phyloP scores from a whole-genome alignment of 2,329 filamentous ascomycete species.

The Fusarium sororula region DNA sequence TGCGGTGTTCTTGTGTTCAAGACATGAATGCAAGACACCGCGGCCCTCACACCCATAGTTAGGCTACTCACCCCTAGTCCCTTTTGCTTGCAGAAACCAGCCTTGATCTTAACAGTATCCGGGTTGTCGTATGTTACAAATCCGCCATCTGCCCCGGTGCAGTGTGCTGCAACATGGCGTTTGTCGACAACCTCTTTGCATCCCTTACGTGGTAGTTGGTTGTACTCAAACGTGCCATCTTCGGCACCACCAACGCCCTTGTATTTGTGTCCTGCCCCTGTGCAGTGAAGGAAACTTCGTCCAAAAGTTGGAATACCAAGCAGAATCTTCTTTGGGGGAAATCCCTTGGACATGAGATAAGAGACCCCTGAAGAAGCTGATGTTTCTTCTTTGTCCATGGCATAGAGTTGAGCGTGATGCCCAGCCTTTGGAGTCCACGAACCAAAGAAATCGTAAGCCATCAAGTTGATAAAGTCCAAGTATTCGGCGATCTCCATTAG shows the following conservation, averaged over 20 bases:
- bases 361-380: slow-evolving; percentile 74
- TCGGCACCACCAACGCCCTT: slow-evolving; percentile 64
- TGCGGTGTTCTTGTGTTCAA: slow-evolving; percentile 19
- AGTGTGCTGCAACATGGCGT: slow-evolving; percentile 74
- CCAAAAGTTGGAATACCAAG: slow-evolving; percentile 81
- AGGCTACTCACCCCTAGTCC: slow-evolving; percentile 66
- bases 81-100: slow-evolving; percentile 75
- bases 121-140: slow-evolving; percentile 85
- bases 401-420: slow-evolving; percentile 80
- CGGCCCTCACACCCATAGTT: slow-evolving; percentile 4
- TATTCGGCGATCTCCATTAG: slow-evolving; percentile 69
- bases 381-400: slow-evolving; percentile 66
- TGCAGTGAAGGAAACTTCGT: slow-evolving; percentile 74
- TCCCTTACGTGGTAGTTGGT: slow-evolving; percentile 68
- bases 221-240: slow-evolving; percentile 78
- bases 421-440: slow-evolving; percentile 74
- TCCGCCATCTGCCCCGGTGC: slow-evolving; percentile 76
- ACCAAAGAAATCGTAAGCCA: slow-evolving; percentile 83
- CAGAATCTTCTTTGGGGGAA: slow-evolving; percentile 76
- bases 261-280: slow-evolving; percentile 70
- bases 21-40: slow-evolving; percentile 21
- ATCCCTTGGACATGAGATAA: slow-evolving; percentile 71
- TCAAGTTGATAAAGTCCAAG: slow-evolving; percentile 80
- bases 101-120: slow-evolving; percentile 79
- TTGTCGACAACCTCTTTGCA: slow-evolving; percentile 75